Base-by-base conservation (phyloP, 495 filamentous ascomycete species). In the Pyrenula aspistea region DNA sequence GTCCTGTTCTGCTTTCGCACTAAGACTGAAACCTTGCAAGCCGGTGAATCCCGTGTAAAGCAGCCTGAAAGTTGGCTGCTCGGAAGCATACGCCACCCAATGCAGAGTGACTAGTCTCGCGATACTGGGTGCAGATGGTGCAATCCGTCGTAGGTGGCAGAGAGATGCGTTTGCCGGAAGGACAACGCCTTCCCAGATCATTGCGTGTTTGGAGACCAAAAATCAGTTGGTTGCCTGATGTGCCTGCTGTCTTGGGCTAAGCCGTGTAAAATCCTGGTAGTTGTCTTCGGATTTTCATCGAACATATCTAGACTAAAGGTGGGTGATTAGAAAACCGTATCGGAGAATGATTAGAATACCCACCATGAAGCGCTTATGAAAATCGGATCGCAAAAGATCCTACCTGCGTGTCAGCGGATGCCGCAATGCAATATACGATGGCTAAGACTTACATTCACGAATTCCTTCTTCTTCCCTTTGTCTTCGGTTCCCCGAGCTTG, bases 281-380 rank as follows among this genome's bases (percentile, higher is more conserved):
- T 19, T 48, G 11, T 20, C n/a, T 52, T 19, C 4, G 20, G 20
- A 4, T 8, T 21, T 12, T 70, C 69, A 87, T 64, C 83, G 81
- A 47, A 88, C 82, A 63, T 88, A 89, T 69, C 84, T 86, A 49
- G 77, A 79, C 82, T 85, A 62, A 51, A 57, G 42, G 25, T n/a
- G n/a, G n/a, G n/a, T n/a, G n/a, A n/a, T n/a, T n/a, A n/a, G n/a
- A n/a, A n/a, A n/a, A n/a, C n/a, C n/a, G n/a, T n/a, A n/a, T n/a
- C n/a, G n/a, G n/a, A n/a, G n/a, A n/a, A n/a, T n/a, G n/a, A 55
- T 22, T 23, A 49, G 4, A 0, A 56, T 55, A 59, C 84, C 77
- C 74, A 84, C 86, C 93, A 98, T 97, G 66, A 98, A 98, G 60
- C 89, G 81, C 72, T 92, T 94, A 73, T 98, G 93, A 69, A 98